phyloP scores from a whole-genome alignment of 2,329 filamentous ascomycete genomes.

The Hymenoscyphus occultus region DNA sequence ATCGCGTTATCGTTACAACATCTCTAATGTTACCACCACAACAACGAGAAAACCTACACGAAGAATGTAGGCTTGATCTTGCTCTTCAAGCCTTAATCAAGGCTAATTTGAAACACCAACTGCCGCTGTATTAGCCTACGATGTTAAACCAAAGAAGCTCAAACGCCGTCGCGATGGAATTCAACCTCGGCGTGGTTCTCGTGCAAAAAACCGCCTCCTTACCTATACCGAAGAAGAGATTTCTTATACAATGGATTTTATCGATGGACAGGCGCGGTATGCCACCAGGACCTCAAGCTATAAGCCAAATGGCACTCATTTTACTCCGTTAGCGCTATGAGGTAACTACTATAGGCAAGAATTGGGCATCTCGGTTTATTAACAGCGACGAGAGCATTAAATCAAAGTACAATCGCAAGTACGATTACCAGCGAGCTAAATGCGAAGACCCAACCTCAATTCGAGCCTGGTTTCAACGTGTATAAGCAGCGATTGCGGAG shows the following conservation, averaged over 20 bases:
- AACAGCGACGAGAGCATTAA: constrained; percentile 8
- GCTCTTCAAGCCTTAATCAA: too few relatives aligned
- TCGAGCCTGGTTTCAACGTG: constrained; percentile 16
- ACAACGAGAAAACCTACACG: too few relatives aligned
- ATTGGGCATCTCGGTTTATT: constrained; percentile 17
- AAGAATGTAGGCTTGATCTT: too few relatives aligned
- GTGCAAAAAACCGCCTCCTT: background rate
- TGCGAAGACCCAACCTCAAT: constrained; percentile 16
- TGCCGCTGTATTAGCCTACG: background rate
- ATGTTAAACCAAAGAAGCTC: background rate
- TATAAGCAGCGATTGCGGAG: constrained; percentile 18
- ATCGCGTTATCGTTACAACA: too few relatives aligned
- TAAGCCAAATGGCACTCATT: constrained; percentile 17
- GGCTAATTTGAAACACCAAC: background rate
- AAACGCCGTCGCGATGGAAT: background rate
- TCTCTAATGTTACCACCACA: too few relatives aligned
- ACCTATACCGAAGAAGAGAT: background rate
- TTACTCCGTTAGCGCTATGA: constrained; percentile 2
- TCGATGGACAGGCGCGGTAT: background rate
- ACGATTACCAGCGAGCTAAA: constrained; percentile 19
- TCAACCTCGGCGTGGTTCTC: background rate
- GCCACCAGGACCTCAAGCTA: constrained; percentile 1
- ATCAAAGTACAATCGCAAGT: constrained; percentile 14
- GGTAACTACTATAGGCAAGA: constrained; percentile 10
- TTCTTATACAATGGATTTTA: background rate